Base-by-base conservation (phyloP, 495 filamentous ascomycete species). In the Copromyces sp. region DNA sequence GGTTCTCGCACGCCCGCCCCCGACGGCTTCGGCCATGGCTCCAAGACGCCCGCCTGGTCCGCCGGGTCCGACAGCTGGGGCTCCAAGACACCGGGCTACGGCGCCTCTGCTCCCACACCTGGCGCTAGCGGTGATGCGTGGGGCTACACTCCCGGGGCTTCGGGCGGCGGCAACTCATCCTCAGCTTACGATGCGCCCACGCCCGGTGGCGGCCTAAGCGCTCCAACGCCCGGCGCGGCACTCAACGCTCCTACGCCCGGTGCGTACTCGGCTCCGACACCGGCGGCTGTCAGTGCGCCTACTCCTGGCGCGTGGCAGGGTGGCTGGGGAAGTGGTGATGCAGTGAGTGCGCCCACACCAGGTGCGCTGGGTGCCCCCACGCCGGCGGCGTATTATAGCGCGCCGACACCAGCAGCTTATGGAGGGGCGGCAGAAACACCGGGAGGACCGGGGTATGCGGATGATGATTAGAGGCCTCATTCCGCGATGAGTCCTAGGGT, bases 171-270 rank as follows among this genome's bases (percentile, higher is more conserved):
- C 9, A 65, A 69, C 61, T 89, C 91, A 11, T 90, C 91, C 1
- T 91, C 81, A 41, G 79, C 81, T 9, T 90, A 90, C 74, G 91
- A 93, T 69, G 91, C 92, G 7, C 93, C 93, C 7, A 95, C 93
- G 0, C 93, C 93, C 0, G 92, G 92, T 9, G 91, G 87, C 68
- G 82, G 84, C 17, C 79, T 89, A 40, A 89, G 86, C 39, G 92
- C 92, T 14, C 91, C 93, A 17, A 94, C 92, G 0, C 91, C 92
- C 0, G 47, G 47, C 47, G 90, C 87, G 41, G 89, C 85, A 24
- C 83, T 89, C 71, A 91, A 90, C 47, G 93, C 93, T 1, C 92
- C 94, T 0, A 98, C 94, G 0, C 94, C 94, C 0, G 91, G 92
- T 75, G 88, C 90, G 0, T 85, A 88, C 70, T 88, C 84, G 39